phyloP scores from a whole-genome alignment of 805 yeast genomes.

The Saitoella complicata region DNA sequence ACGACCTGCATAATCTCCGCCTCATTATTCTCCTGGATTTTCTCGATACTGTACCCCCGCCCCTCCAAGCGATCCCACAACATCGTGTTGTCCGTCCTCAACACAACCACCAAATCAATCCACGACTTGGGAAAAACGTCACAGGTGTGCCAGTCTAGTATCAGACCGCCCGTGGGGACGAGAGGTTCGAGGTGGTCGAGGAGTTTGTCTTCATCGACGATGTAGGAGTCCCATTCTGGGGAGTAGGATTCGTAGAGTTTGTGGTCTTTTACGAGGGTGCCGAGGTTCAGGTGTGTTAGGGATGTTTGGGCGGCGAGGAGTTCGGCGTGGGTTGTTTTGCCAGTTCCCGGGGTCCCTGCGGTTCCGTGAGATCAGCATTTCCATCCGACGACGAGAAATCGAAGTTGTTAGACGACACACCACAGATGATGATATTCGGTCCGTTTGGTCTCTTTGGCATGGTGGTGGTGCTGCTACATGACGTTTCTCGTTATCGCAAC shows the following conservation, averaged over 20 bases:
- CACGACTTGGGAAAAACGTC: slow-evolving; percentile 87
- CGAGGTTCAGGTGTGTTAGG: slow-evolving; percentile 43
- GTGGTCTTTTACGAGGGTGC: slow-evolving; percentile 66
- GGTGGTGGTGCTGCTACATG: too few species aligned
- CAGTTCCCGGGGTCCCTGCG: slow-evolving; percentile 35
- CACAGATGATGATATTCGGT: too few species aligned
- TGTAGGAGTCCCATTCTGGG: slow-evolving; percentile 64
- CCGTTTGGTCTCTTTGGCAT: too few species aligned
- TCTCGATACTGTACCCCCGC: slow-evolving; percentile 54
- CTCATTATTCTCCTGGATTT: slow-evolving; percentile 81
- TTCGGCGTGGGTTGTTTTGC: slow-evolving; percentile 65
- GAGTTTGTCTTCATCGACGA: slow-evolving; percentile 83
- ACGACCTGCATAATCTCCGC: slow-evolving; percentile 95
- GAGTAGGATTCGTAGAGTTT: slow-evolving; percentile 73
- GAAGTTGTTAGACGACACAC: too few species aligned
- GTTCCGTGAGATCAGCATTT: neutral
- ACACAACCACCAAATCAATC: slow-evolving; percentile 81
- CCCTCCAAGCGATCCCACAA: slow-evolving; percentile 44
- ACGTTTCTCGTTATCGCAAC: too few species aligned
- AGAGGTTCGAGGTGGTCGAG: slow-evolving; percentile 17
- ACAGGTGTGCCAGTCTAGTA: slow-evolving; percentile 95
- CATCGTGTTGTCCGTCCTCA: slow-evolving; percentile 56
- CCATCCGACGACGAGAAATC: too few species aligned
- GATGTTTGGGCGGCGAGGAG: slow-evolving; percentile 35
- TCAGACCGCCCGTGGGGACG: slow-evolving; percentile 50